Evolutionary conservation across 805 yeast species (phyloP), one percentile per base, ranked within the genome.

Genomic region (Candida palmyrensis): DNA sequence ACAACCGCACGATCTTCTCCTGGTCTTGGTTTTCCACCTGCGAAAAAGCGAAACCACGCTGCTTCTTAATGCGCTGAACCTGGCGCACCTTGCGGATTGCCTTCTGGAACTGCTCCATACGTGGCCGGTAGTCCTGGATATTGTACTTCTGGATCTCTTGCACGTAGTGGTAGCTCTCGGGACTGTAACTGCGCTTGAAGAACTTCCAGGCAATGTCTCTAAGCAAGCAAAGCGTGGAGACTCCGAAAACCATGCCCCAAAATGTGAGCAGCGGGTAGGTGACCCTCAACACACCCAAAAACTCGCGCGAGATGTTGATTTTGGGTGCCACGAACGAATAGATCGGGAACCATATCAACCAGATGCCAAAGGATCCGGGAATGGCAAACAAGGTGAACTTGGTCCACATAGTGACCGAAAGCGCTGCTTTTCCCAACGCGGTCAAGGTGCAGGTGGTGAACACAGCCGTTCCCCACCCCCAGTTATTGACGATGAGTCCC

Each of bases 41-140:
- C 5, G 97, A 88, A 50, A 92, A 92, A 2, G 99, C 99, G 68
- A 86, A 92, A 5, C 99, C 99, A 61, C 97, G 79, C 62, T 92
- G 98, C 52, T 92, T 92, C 55, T 94, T 84, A 85, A 92, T 90
- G 58, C 99, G 75, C 58, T 90, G 96, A 24, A 92, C 97, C 59
- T 94, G 99, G 59, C 99, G 81, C 16, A 92, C 97, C 53, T 88
- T 92, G 52, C 97, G 74, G 36, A 92, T 92, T 5, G 97, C 97
- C 56, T 83, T 88, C 59, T 92, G 98, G 71, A 92, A 92, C 43
- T 89, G 95, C 46, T 88, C 95, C 74, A 89, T 78, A 47, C 96
- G 77, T n/a, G 99, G 98, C 43, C 95, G 74, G 57, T 84, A 84
- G 54, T 90, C 96, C 40, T 84, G 90, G 40, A 88, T 84, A 49